These are phyloP conservation scores for Stachybotrys elegans DNA, from an alignment of 2,329 filamentous ascomycete genomes.

Conservation along the genomic window DNA sequence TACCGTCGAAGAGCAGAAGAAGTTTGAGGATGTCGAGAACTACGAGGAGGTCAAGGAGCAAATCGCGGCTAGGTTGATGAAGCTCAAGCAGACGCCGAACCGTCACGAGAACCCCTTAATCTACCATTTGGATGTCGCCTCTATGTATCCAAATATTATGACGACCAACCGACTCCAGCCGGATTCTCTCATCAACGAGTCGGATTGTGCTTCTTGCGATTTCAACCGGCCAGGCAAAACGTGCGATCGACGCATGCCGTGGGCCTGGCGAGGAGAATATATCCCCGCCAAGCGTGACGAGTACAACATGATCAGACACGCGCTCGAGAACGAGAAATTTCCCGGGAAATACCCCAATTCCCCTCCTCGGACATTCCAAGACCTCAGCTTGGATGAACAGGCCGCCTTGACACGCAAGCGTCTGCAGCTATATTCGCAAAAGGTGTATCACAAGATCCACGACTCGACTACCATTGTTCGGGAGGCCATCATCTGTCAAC, in stretches of 20 bases:
- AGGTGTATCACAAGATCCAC: constrained; percentile 99
- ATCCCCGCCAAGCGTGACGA: constrained; percentile 93
- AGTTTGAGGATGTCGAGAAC: constrained; percentile 71
- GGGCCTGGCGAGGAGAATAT: constrained; percentile 98
- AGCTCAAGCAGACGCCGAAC: constrained; percentile 77
- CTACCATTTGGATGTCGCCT: constrained; percentile 96
- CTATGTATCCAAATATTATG: constrained; percentile 99
- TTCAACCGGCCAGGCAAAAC: constrained; percentile 98
- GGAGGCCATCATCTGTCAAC: constrained; percentile 96
- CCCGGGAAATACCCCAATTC: constrained; percentile 71
- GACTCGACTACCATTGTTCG: constrained; percentile 88
- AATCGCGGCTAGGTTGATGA: constrained; percentile 65
- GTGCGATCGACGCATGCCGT: constrained; percentile 88
- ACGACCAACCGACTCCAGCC: constrained; percentile 96
- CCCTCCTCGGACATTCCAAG: constrained; percentile 70
- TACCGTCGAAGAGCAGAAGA: constrained; percentile 78
- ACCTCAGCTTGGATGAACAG: constrained; percentile 78
- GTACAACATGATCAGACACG: constrained; percentile 97
- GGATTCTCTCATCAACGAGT: constrained; percentile 97
- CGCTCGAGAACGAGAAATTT: constrained; percentile 87
- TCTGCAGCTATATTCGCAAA: constrained; percentile 89
- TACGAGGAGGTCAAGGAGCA: constrained; percentile 81
- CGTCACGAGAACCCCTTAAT: constrained; percentile 83
- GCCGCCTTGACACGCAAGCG: constrained; percentile 76
- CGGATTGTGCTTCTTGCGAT: constrained; percentile 94